Evolutionary conservation across 2,329 filamentous ascomycete species (phyloP), one percentile per base, ranked within the genome.

Genomic region (Cercospora beticola): DNA sequence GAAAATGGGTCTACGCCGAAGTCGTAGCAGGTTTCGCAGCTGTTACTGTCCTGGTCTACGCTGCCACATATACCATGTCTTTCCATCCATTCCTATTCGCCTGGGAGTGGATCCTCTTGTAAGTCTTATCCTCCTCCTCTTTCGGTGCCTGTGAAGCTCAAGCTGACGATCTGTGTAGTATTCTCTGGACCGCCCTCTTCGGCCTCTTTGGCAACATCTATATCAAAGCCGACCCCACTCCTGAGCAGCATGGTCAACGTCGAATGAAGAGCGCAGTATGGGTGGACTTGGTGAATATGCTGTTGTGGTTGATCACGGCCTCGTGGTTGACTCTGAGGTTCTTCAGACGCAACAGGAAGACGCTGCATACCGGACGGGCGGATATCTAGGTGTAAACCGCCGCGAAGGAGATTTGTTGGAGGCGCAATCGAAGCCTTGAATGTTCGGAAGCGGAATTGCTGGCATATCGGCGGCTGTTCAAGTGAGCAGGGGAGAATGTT

Each of bases 201-300:
- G 93, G 92, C 18, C 82, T 95, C 69, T 97, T 97, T 78, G 93
- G 89, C 64, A 88, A 86, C 74, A 88, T 94, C 84, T 97, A 90
- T 83, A 91, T 97, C 77, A 80, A 87, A 64, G 89, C 89, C 75
- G 79, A 92, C 68, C 79, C 89, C 0, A 78, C 75, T 10, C 76
- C 77, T 5, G 85, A 92, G 76, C 78, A 79, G 59, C 74, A 75
- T 49, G 88, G 86, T 61, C 85, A 94, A 67, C 82, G 84, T 72
- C 86, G 92, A 66, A 97, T 97, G 93, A 93, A 93, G 82, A 89
- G 90, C 76, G 92, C 92, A 5, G 92, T 95, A 16, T 97, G 92
- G 91, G 85, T 97, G 57, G 91, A 94, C 78, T 79, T 97, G 62
- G 83, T 86, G 58, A 92, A 90, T 78, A 86, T 92, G 78, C 77